Percentiles rank a stretch among this genome's conserved stretches.
These are phyloP conservation scores for Dovyalis caffra DNA, from an alignment of 345 rosid species.

Conservation along the genomic window DNA sequence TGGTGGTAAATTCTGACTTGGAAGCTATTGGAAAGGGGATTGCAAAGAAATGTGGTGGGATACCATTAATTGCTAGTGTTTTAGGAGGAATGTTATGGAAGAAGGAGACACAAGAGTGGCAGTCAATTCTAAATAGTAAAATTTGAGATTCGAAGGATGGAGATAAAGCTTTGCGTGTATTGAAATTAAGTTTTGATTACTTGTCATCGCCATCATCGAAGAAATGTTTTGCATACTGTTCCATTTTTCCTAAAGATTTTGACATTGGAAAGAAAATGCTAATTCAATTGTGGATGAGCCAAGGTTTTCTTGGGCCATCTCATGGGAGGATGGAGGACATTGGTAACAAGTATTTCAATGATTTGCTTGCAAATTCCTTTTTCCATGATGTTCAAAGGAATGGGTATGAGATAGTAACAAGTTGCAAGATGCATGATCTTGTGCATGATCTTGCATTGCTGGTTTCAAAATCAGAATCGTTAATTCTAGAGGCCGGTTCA, in stretches of 20 bases:
- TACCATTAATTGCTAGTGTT: conserved; percentile 20
- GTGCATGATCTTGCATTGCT: conserved; percentile 28
- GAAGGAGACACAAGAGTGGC: conserved; percentile 3
- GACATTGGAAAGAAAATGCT: not conserved
- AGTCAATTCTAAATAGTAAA: not conserved
- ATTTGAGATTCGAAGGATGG: conserved; percentile 1
- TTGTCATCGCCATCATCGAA: conserved; percentile 1
- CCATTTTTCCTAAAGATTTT: conserved; percentile 6
- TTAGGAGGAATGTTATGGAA: conserved; percentile 1
- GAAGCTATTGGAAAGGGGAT: conserved; percentile 17
- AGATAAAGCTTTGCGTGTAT: not conserved
- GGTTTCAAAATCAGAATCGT: conserved; percentile 11
- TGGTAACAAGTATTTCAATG: conserved; percentile 22
- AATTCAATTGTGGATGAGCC: conserved; percentile 13
- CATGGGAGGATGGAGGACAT: not conserved
- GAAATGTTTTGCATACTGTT: conserved; percentile 15
- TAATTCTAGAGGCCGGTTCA: not conserved
- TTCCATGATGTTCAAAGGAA: conserved; percentile 23
- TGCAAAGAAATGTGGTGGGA: conserved; percentile 22
- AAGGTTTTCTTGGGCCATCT: not conserved
- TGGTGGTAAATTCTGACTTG: not conserved
- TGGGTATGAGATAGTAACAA: not conserved
- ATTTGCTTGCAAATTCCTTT: conserved; percentile 23
- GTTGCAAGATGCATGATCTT: too few relatives aligned
- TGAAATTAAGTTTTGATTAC: conserved; percentile 14